A percentile compares a stretch with the other conserved stretches of the same genome.
Evolutionary conservation across 805 yeast species (phyloP).

Genomic region (Wickerhamomyces chambardii): DNA sequence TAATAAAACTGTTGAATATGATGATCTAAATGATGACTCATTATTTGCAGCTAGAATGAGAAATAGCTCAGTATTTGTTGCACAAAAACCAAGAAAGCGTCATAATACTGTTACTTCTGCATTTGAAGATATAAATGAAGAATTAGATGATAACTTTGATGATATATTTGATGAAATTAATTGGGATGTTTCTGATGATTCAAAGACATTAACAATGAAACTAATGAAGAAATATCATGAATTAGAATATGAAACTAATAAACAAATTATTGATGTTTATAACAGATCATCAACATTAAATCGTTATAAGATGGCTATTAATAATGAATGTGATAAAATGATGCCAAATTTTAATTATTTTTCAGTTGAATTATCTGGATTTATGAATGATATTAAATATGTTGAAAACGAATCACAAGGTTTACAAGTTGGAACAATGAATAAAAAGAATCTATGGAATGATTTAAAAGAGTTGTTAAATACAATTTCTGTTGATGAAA

Average conservation of each 20-base stretch:
- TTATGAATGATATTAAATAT: slow-evolving; percentile 58
- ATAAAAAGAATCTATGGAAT: slow-evolving; percentile 65
- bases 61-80: neutral
- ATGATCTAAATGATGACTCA: slow-evolving; percentile 7
- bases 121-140: slow-evolving; percentile 17
- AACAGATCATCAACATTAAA: slow-evolving; percentile 32
- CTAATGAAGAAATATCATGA: slow-evolving; percentile 50
- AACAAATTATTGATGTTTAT: slow-evolving; percentile 42
- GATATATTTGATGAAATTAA: slow-evolving; percentile 71
- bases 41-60: slow-evolving; percentile 1
- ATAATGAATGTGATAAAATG: slow-evolving; percentile 44
- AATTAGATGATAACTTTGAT: slow-evolving; percentile 25
- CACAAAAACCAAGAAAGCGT: slow-evolving; percentile 8
- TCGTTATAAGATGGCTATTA: slow-evolving; percentile 31
- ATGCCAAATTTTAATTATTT: slow-evolving; percentile 46
- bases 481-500: slow-evolving; percentile 59
- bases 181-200: slow-evolving; percentile 66
- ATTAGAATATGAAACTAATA: slow-evolving; percentile 55
- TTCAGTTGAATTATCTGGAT: slow-evolving; percentile 51
- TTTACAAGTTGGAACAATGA: slow-evolving; percentile 73
- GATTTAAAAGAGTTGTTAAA: slow-evolving; percentile 61
- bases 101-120: slow-evolving; percentile 22
- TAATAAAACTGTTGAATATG: slow-evolving; percentile 6
- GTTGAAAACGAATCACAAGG: slow-evolving; percentile 76
- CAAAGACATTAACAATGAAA: slow-evolving; percentile 46